phyloP scores from a whole-genome alignment of 257 asterid species.

The Solanum pennellii region DNA sequence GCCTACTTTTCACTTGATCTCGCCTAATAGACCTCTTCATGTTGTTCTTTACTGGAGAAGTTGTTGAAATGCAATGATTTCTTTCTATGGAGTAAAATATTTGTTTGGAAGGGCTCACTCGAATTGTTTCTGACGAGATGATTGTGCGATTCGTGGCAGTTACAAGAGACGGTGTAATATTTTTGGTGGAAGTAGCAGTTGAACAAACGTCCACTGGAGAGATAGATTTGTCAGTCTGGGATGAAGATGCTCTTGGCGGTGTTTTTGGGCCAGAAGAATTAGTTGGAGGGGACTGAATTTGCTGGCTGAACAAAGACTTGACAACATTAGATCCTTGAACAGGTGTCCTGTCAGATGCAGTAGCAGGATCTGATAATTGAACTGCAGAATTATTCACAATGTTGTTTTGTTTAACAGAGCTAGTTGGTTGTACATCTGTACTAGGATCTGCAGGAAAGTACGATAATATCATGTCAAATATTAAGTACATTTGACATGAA shows the following conservation, averaged over 20 bases:
- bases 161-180: slow-evolving; percentile 32
- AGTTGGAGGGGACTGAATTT: slow-evolving; percentile 40
- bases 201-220: slow-evolving; percentile 44
- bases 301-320: slow-evolving; percentile 71
- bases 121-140: slow-evolving; percentile 71
- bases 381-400: slow-evolving; percentile 6
- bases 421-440: slow-evolving; percentile 14
- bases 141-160: slow-evolving; percentile 69
- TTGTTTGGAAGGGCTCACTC: slow-evolving; percentile 70
- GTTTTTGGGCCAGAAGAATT: slow-evolving; percentile 69
- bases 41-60: slow-evolving; percentile 59
- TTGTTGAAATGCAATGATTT: slow-evolving; percentile 45
- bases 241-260: slow-evolving; percentile 56
- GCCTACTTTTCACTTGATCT: slow-evolving; percentile 80
- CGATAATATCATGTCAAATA: neutral
- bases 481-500: neutral
- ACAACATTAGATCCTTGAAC: slow-evolving; percentile 57
- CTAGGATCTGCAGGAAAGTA: slow-evolving; percentile 23
- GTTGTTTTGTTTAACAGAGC: slow-evolving; percentile 16
- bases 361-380: slow-evolving; percentile 15
- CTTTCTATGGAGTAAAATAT: slow-evolving; percentile 66
- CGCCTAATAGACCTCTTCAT: slow-evolving; percentile 31
- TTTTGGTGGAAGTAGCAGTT: slow-evolving; percentile 37
- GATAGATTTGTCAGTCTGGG: slow-evolving; percentile 46
- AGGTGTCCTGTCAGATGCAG: slow-evolving; percentile 14